Conservation (phyloP, 495 filamentous ascomycete genomes). For the Talaromyces thailandensis region DNA sequence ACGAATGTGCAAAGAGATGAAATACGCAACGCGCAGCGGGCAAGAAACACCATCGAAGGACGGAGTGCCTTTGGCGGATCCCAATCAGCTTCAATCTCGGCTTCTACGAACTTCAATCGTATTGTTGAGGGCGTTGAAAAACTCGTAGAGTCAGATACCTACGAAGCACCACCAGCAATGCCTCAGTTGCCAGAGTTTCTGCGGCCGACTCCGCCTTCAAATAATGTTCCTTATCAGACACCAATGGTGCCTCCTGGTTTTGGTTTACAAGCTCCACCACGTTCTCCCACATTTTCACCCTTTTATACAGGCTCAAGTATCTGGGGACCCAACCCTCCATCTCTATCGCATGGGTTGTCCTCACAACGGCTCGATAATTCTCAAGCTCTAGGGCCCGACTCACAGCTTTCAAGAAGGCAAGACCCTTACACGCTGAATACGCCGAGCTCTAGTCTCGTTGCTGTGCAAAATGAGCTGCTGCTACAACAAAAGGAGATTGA, state of each 20-base stretch:
- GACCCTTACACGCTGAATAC: conserved; percentile 2
- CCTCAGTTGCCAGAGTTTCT: conserved; percentile 14
- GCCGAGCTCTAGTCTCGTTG: conserved; percentile 17
- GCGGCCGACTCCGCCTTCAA: not conserved
- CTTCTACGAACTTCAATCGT: conserved; percentile 43
- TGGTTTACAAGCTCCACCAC: conserved; percentile 16
- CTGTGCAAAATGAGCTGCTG: not conserved
- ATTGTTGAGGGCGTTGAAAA: conserved; percentile 55
- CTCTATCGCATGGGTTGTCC: conserved; percentile 14
- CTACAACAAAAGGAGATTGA: not conserved
- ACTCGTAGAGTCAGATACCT: conserved; percentile 48
- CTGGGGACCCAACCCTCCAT: conserved; percentile 31
- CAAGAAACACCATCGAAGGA: conserved; percentile 22
- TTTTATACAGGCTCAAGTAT: conserved; percentile 29
- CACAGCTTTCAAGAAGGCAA: conserved; percentile 21
- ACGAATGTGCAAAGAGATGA: conserved; percentile 37
- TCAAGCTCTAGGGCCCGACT: conserved; percentile 6
- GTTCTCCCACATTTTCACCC: conserved; percentile 27
- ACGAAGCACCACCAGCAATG: conserved; percentile 31
- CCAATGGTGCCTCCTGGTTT: conserved; percentile 31
- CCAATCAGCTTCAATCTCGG: conserved; percentile 36
- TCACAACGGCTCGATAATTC: conserved; percentile 15
- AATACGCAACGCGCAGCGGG: conserved; percentile 25
- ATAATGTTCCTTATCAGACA: conserved; percentile 14
- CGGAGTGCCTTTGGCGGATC: conserved; percentile 33